A percentile compares a stretch with the other conserved stretches of the same genome.
Conservation (phyloP, 164 flowering plant species). For the Liquidambar formosana region DNA sequence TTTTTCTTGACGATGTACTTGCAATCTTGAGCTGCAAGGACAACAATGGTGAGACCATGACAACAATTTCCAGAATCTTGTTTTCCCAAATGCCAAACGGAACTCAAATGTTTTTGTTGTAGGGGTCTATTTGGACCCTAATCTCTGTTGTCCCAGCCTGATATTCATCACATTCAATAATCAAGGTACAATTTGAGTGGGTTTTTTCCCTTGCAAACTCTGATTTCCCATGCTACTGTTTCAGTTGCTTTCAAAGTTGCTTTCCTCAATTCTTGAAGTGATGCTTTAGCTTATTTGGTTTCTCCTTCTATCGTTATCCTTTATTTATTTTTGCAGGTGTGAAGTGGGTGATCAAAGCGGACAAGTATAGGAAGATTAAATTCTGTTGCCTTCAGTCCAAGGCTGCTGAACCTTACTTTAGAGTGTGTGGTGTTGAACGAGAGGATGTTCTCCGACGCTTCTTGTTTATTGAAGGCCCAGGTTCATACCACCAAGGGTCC, state of each 20-base stretch:
- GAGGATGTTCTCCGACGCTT: constrained; percentile 82
- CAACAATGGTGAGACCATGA: not conserved
- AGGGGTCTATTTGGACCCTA: too few relatives aligned
- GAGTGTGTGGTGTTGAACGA: constrained; percentile 55
- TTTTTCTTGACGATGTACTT: not conserved
- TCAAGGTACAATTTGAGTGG: too few relatives aligned
- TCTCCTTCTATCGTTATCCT: not conserved
- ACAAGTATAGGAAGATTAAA: constrained; percentile 74
- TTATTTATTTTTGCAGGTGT: constrained; percentile 57
- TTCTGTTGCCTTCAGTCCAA: constrained; percentile 90
- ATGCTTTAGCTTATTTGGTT: too few relatives aligned
- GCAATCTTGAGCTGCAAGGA: not conserved
- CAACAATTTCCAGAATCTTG: not conserved
- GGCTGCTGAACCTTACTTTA: constrained; percentile 86
- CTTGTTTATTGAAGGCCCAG: constrained; percentile 85
- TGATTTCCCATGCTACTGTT: too few relatives aligned
- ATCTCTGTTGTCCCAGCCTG: too few relatives aligned
- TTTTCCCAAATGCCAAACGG: too few relatives aligned
- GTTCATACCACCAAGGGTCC: constrained; percentile 73
- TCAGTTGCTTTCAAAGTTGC: too few relatives aligned
- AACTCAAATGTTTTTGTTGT: too few relatives aligned
- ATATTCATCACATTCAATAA: too few relatives aligned
- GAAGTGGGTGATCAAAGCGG: constrained; percentile 79
- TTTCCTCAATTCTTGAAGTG: not conserved
- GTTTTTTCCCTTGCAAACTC: too few relatives aligned